Base-by-base conservation (phyloP, 1,284 basidiomycete genomes). In the Stereum hirsutum region DNA sequence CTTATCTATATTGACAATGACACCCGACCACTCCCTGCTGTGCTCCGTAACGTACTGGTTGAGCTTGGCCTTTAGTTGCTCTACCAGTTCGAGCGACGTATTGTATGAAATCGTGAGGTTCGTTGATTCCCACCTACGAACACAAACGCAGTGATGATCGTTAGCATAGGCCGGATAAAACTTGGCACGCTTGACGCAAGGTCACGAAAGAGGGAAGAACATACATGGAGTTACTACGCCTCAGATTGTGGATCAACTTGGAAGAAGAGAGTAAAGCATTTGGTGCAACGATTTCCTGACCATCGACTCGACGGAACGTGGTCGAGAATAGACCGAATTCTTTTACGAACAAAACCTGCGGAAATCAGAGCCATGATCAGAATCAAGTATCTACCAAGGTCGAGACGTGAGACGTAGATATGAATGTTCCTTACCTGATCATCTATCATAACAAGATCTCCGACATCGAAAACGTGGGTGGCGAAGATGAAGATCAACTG, bases 251-350 rank as follows among this genome's bases (percentile, higher is more conserved):
- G 17, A 91, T 83, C 26, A 88, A 66, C 57, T 90, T 91, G 11
- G 75, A 66, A 44, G 67, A 72, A 2, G 85, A 76, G 7, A 91
- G 63, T n/a, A 90, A 63, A 2, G 85, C 70, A 53, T 91, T 91
- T 0, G 88, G 89, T 2, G 83, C 85, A 43, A 90, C 76, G 41
- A 89, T 75, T 57, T 86, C 81, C 59, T 87, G 79, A 2, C 87
- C 88, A 51, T 88, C 84, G 4, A 84, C 81, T 17, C 87, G 74
- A 36, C 78, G 70, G 66, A 91, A 91, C 0, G 76, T 78, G 4
- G 89, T 91, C 2, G 85, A 80, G 53, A 90, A 88, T 28, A 91
- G 65, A 17, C 89, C 88, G 54, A 91, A 89, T 55, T 89, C 85
- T 45, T 75, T 73, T 24, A 88, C 85, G 48, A 76, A 70, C 42